phyloP scores from a whole-genome alignment of 75 land plant genomes.

The Larix kaempferi region DNA sequence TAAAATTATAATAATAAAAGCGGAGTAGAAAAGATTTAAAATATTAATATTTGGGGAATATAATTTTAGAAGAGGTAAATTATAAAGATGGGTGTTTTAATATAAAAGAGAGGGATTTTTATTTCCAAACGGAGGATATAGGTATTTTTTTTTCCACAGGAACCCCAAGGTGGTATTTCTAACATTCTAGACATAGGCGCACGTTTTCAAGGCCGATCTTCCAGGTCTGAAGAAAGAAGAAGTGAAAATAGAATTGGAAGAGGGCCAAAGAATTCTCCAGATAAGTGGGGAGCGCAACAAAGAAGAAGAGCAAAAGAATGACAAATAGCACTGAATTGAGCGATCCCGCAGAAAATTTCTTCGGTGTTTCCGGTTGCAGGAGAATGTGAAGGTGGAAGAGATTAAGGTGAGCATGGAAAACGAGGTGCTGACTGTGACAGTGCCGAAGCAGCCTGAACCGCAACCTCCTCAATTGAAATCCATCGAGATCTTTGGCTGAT shows the following conservation, averaged over 20 bases:
- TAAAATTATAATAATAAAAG: too few species aligned
- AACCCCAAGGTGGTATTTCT: too few species aligned
- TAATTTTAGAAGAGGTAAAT: too few species aligned
- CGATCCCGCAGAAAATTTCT: slow-evolving; percentile 24
- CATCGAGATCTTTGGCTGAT: slow-evolving; percentile 15
- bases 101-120: too few species aligned
- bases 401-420: slow-evolving; percentile 19
- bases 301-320: slow-evolving; percentile 18
- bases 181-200: too few species aligned
- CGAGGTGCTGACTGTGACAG: slow-evolving; percentile 29
- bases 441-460: slow-evolving; percentile 17
- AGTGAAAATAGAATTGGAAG: slow-evolving; percentile 34
- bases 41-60: too few species aligned
- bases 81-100: too few species aligned
- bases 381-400: slow-evolving; percentile 28
- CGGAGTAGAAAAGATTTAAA: too few species aligned
- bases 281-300: slow-evolving; percentile 30
- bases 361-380: slow-evolving; percentile 35
- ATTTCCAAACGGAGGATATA: too few species aligned
- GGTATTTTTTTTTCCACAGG: too few species aligned
- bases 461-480: not conserved
- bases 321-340: slow-evolving; percentile 35
- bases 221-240: too few species aligned
- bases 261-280: slow-evolving; percentile 16
- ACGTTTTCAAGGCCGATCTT: too few species aligned